Base-by-base conservation (phyloP, 768 basidiomycete species). In the Hortiboletus flavorubellus region DNA sequence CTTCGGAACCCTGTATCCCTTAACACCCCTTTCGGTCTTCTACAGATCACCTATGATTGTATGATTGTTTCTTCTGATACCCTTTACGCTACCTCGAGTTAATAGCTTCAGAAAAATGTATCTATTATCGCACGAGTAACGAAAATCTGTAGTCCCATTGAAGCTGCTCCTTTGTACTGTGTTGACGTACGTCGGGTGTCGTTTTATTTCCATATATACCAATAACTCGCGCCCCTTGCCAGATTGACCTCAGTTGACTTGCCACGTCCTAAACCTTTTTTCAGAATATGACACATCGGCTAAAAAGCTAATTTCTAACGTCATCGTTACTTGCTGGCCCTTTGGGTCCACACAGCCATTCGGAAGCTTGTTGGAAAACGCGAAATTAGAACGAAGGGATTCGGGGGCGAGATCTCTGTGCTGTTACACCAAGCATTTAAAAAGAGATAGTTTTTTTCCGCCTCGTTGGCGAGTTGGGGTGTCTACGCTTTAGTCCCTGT, bases 41-140 rank as follows among this genome's bases (percentile, higher is more conserved):
- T 43, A 41, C 57, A 41, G 59, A 59, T 62, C 58, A 46, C 45
- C 41, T 49, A 69, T 64, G 68, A 34, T 41, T 61, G 51, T 68
- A 65, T 44, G 59, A 59, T 46, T 54, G 58, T 41, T 35, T 55
- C 55, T 37, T 56, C 48, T 33, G 60, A 70, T 70, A 70, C 68
- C 70, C 63, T 53, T 7, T 70, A 70, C 49, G 58, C 33, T 70
- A 72, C 51, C 53, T 51, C 57, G 54, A 48, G 56, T 48, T 70
- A 70, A 72, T 72, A 53, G 60, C 39, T 49, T 39, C 49, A 55
- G 58, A 61, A 62, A 61, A 46, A 52, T 70, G 69, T 70, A 70
- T 70, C 70, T 64, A 52, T 60, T 54, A 68, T 31, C 18, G 34
- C 65, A 55, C 26, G 40, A 46, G n/a, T 18, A 60, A 57, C 45